Conservation (phyloP, 192 early-diverging fungal species). For the Rhizophagus clarus region DNA sequence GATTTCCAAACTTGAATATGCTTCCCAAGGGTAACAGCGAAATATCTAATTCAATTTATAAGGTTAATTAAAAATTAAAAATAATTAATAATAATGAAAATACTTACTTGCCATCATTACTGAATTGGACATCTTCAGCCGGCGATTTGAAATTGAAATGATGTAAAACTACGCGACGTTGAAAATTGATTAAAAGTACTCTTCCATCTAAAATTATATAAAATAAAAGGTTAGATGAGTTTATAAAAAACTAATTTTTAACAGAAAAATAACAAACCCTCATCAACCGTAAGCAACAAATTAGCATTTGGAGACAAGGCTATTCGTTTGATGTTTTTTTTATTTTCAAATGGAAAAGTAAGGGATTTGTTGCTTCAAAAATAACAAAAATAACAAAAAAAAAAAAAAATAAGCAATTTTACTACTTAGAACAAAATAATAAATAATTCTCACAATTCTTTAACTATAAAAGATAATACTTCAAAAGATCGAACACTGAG, state of each 20-base stretch:
- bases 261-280: slow-evolving; percentile 53
- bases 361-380: slow-evolving; percentile 79
- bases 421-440: background rate
- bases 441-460: background rate
- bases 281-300: slow-evolving; percentile 90
- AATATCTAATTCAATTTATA: slow-evolving; percentile 43
- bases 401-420: slow-evolving; percentile 4
- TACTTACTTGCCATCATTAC: slow-evolving; percentile 81
- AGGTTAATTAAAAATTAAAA: background rate
- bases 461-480: slow-evolving; percentile 48
- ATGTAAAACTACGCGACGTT: slow-evolving; percentile 82
- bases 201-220: slow-evolving; percentile 66
- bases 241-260: background rate
- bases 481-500: slow-evolving; percentile 93
- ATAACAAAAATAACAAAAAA: slow-evolving; percentile 24
- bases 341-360: slow-evolving; percentile 94
- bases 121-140: slow-evolving; percentile 86
- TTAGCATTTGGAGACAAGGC: slow-evolving; percentile 88
- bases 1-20: slow-evolving; percentile 89
- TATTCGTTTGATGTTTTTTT: slow-evolving; percentile 85
- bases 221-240: background rate
- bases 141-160: slow-evolving; percentile 85
- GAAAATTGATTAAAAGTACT: slow-evolving; percentile 84
- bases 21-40: slow-evolving; percentile 88
- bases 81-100: background rate